Evolutionary conservation across 2,329 filamentous ascomycete species (phyloP).

Genomic region (Diaporthe aspalathi): DNA sequence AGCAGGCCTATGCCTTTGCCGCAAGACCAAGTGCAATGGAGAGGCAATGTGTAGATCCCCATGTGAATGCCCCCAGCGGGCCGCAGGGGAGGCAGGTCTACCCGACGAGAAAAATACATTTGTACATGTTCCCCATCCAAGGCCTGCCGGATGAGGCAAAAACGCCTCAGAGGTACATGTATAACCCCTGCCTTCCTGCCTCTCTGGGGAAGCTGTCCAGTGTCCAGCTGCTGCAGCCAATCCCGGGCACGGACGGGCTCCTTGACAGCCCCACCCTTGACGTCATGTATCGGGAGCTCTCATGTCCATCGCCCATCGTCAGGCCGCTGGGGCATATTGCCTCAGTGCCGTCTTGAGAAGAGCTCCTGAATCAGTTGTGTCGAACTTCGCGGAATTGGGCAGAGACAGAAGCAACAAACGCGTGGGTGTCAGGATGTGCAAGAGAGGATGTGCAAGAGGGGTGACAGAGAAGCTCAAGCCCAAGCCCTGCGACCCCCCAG

Average conservation of each 20-base stretch:
- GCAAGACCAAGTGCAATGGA: no score
- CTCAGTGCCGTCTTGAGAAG: not conserved
- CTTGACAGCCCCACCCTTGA: not conserved
- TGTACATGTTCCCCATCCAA: not conserved
- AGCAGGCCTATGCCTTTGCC: not conserved
- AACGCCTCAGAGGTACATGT: not conserved
- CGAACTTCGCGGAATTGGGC: not conserved
- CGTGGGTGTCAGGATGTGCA: no score
- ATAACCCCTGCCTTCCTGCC: conserved; percentile 18
- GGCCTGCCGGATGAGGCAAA: not conserved
- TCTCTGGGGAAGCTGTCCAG: conserved; percentile 20
- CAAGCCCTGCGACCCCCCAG: not conserved
- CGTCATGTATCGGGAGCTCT: conserved; percentile 16
- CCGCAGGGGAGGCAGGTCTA: not conserved
- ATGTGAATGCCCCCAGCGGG: not conserved
- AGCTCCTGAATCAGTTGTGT: not conserved
- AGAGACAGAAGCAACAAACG: no score
- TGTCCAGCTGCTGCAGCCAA: not conserved
- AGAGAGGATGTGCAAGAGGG: not conserved
- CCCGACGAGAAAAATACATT: not conserved
- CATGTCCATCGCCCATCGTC: not conserved
- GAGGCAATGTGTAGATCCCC: not conserved
- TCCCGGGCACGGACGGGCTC: not conserved
- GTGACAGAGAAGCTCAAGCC: not conserved
- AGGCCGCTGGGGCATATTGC: conserved; percentile 2